These are phyloP conservation scores for Salvia hispanica DNA, from an alignment of 257 asterid genomes.

Conservation along the genomic window DNA sequence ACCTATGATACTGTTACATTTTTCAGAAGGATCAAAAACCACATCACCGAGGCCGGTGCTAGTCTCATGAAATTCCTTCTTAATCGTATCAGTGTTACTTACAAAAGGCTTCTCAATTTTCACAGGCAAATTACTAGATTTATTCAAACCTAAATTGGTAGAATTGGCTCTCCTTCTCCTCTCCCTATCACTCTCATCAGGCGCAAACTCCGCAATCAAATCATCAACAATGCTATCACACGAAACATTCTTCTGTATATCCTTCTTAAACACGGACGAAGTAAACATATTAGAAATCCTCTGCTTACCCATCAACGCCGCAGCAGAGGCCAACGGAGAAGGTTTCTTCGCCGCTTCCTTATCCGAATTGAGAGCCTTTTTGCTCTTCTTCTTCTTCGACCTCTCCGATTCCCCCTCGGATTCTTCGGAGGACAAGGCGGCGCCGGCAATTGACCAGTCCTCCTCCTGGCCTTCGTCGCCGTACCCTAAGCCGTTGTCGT, in stretches of 20 bases:
- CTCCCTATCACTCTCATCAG: constrained; percentile 84
- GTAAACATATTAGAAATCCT: constrained; percentile 78
- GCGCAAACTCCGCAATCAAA: constrained; percentile 90
- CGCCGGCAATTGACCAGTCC: constrained; percentile 81
- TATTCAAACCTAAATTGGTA: constrained; percentile 30
- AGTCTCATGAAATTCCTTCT: constrained; percentile 35
- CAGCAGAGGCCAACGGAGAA: constrained; percentile 68
- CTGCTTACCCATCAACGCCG: constrained; percentile 90
- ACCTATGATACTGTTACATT: constrained; percentile 23
- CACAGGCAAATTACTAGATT: constrained; percentile 33
- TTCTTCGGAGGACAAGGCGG: constrained; percentile 59
- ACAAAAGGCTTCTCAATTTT: constrained; percentile 48
- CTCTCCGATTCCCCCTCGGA: constrained; percentile 67
- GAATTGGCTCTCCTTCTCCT: constrained; percentile 58
- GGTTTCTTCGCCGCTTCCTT: constrained; percentile 57
- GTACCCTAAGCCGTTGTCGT: constrained; percentile 86
- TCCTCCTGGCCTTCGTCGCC: constrained; percentile 97
- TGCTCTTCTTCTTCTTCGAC: constrained; percentile 57
- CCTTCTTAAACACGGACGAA: constrained; percentile 78
- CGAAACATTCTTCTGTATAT: constrained; percentile 50
- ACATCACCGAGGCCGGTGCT: constrained; percentile 33
- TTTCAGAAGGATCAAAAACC: constrained; percentile 21
- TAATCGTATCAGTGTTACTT: constrained; percentile 27
- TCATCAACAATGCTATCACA: constrained; percentile 84
- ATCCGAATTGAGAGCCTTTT: constrained; percentile 41